Evolutionary conservation across 2,329 filamentous ascomycete genomes (phyloP).

Genomic region (Anthostomella pinea): DNA sequence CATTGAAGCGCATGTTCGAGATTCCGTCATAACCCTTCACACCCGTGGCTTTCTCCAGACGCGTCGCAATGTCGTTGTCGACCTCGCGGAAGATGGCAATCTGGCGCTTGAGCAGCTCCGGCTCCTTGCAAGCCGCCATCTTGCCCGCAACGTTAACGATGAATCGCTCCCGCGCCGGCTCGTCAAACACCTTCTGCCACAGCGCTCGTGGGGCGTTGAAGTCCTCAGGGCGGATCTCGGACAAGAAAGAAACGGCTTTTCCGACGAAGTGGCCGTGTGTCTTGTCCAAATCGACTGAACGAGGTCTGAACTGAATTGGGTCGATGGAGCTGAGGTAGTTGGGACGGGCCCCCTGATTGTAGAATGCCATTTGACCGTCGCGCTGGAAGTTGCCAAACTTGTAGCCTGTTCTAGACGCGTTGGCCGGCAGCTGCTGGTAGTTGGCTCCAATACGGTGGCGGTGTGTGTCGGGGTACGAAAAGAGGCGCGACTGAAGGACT

Average conservation of each 20-base stretch:
- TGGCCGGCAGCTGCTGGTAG: constrained; percentile 57
- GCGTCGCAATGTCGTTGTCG: constrained; percentile 52
- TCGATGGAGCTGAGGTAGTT: constrained; percentile 46
- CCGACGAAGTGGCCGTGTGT: constrained; percentile 38
- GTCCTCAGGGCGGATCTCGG: constrained; percentile 37
- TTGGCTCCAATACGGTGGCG: constrained; percentile 56
- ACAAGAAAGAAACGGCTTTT: constrained; percentile 37
- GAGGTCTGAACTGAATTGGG: constrained; percentile 34
- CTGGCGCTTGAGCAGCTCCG: constrained; percentile 62
- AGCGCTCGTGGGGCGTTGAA: constrained; percentile 51
- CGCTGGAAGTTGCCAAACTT: constrained; percentile 63
- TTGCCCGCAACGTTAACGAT: constrained; percentile 59
- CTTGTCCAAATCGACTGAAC: constrained; percentile 36
- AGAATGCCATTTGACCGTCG: constrained; percentile 68
- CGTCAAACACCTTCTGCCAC: constrained; percentile 62
- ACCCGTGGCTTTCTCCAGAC: constrained; percentile 61
- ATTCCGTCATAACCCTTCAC: constrained; percentile 60
- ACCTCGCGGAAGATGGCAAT: constrained; percentile 66
- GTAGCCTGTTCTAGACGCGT: constrained; percentile 50
- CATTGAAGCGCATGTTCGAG: constrained; percentile 53
- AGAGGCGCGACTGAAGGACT: constrained; percentile 66
- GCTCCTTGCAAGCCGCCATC: constrained; percentile 55
- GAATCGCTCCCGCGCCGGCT: constrained; percentile 55
- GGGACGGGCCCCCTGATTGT: constrained; percentile 62
- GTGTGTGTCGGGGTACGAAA: constrained; percentile 68